Conservation (phyloP, 352 stramenopile genomes). For the Phytophthora palmivora region DNA sequence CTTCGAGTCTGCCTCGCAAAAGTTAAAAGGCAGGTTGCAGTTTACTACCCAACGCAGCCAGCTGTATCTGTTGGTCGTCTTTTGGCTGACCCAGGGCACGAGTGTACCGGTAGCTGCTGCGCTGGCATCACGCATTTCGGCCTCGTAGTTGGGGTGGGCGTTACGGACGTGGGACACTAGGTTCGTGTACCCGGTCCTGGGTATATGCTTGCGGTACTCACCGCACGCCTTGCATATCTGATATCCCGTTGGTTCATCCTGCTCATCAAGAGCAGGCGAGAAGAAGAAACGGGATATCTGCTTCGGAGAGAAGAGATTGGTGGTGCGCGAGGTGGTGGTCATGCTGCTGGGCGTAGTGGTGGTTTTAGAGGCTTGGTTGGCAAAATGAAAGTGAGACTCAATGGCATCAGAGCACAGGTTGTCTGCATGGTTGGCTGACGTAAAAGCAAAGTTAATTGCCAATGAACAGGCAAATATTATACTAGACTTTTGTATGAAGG, state of each 20-base stretch:
- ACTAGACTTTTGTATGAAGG: too few species aligned
- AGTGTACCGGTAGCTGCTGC: background rate
- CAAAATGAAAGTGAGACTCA: too few species aligned
- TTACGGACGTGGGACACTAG: background rate
- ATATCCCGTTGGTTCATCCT: background rate
- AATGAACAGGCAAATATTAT: too few species aligned
- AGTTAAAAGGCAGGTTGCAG: background rate
- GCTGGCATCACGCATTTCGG: background rate
- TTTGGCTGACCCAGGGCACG: too few species aligned
- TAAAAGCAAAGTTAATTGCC: too few species aligned
- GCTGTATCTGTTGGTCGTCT: too few species aligned
- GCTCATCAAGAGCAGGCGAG: background rate
- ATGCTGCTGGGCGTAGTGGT: too few species aligned
- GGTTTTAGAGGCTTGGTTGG: too few species aligned
- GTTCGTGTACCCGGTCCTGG: background rate
- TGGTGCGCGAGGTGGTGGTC: too few species aligned
- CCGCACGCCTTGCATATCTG: background rate
- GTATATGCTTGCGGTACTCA: background rate
- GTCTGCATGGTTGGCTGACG: too few species aligned
- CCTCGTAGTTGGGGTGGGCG: background rate
- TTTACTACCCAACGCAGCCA: background rate
- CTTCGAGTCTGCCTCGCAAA: background rate
- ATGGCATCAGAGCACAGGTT: too few species aligned
- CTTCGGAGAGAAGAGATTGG: background rate
- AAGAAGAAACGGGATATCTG: constrained; percentile 1